These are phyloP conservation scores for Phaseolus coccineus DNA, from an alignment of 331 rosid species.

Conservation along the genomic window DNA sequence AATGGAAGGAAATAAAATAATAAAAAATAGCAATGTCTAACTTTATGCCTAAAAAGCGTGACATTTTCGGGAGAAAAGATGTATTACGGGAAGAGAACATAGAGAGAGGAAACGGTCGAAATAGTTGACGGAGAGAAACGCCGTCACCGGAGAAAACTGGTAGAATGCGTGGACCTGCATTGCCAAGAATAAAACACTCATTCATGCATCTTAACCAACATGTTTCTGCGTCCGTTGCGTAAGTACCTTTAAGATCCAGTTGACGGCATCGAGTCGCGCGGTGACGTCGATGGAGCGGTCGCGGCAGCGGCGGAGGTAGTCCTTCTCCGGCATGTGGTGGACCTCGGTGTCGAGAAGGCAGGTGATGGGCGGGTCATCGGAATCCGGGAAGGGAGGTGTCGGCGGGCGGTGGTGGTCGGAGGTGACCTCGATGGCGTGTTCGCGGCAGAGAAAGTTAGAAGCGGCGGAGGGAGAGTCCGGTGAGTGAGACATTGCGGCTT, in stretches of 20 bases:
- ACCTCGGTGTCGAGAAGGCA: slow-evolving; percentile 53
- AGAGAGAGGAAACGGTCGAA: slow-evolving; percentile 78
- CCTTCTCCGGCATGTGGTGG: slow-evolving; percentile 53
- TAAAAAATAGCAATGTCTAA: neutral
- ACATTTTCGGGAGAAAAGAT: neutral
- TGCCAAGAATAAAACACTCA: neutral
- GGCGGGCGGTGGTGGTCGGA: slow-evolving; percentile 14
- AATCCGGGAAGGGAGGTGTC: neutral
- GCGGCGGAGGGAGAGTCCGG: slow-evolving; percentile 25
- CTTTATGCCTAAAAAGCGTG: neutral
- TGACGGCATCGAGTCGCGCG: slow-evolving; percentile 70
- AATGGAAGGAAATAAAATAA: neutral
- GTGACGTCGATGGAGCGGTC: slow-evolving; percentile 53
- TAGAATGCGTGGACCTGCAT: slow-evolving; percentile 66
- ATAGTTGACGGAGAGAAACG: slow-evolving; percentile 76
- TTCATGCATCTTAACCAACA: neutral
- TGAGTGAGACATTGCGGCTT: slow-evolving; percentile 46
- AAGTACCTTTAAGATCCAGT: slow-evolving; percentile 81
- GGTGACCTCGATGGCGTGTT: slow-evolving; percentile 43
- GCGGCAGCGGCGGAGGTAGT: slow-evolving; percentile 54
- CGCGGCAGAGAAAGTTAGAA: slow-evolving; percentile 45
- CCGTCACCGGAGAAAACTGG: slow-evolving; percentile 67
- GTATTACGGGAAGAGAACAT: slow-evolving; percentile 59
- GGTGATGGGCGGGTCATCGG: slow-evolving; percentile 41
- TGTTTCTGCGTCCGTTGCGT: neutral